Evolutionary conservation across 2,329 filamentous ascomycete genomes (phyloP).

Genomic region (Hypoxylon sp.): DNA sequence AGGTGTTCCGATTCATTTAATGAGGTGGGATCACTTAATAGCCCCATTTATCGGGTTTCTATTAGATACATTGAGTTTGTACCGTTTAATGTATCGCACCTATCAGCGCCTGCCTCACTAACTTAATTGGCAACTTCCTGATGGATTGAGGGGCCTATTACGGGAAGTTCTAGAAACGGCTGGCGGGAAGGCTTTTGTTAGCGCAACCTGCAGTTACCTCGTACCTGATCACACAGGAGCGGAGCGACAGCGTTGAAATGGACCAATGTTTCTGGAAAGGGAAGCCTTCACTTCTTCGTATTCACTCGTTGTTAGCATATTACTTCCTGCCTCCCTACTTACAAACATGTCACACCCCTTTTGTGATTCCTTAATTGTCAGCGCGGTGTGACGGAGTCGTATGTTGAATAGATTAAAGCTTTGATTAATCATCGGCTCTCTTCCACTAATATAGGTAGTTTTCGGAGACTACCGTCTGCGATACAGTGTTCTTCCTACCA

Average conservation of each 20-base stretch:
- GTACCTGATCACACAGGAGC: conserved; percentile 24
- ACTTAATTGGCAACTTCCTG: conserved; percentile 33
- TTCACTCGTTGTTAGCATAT: conserved; percentile 4
- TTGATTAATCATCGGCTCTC: conserved; percentile 9
- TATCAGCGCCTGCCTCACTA: conserved; percentile 18
- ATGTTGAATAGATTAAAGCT: conserved; percentile 33
- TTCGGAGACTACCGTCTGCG: conserved; percentile 28
- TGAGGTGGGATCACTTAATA: too few relatives aligned
- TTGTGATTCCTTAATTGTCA: conserved; percentile 11
- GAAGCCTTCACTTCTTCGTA: neutral
- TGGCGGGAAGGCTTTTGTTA: conserved; percentile 11
- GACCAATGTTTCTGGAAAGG: neutral
- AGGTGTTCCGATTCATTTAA: too few relatives aligned
- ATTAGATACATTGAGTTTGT: conserved; percentile 16
- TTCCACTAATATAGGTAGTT: conserved; percentile 5
- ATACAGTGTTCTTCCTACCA: neutral
- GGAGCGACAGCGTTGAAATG: neutral
- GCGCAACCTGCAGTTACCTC: conserved; percentile 14
- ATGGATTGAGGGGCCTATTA: conserved; percentile 20
- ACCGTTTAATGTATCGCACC: conserved; percentile 4
- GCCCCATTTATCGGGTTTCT: conserved; percentile 21
- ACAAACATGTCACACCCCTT: conserved; percentile 3
- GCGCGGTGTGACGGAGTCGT: conserved; percentile 25
- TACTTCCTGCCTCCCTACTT: neutral
- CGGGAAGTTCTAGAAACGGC: conserved; percentile 37